Evolutionary conservation across 1,139 yeast species (phyloP).

Genomic region (Suhomyces chickasaworum): DNA sequence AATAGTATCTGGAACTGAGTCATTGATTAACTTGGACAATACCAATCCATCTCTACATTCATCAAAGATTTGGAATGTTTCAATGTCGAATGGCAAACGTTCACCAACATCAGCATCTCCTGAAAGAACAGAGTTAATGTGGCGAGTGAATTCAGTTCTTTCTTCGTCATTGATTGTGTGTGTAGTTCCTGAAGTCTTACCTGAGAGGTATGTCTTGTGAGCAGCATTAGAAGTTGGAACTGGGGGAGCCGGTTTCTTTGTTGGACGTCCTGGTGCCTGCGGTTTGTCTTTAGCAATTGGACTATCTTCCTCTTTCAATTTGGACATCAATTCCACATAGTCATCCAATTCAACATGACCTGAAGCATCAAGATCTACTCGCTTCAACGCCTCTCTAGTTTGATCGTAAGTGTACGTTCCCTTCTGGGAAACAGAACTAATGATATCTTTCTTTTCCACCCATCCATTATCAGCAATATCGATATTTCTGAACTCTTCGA

Average conservation of each 20-base stretch:
- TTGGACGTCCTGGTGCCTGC: conserved; percentile 19
- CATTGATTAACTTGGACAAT: conserved; percentile 89
- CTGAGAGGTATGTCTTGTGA: conserved; percentile 79
- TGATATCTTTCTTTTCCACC: conserved; percentile 88
- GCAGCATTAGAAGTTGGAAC: conserved; percentile 52
- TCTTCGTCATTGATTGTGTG: conserved; percentile 98
- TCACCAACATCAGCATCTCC: conserved; percentile 89
- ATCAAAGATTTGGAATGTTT: conserved; percentile 92
- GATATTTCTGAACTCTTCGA: conserved; percentile 74
- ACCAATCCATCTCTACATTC: conserved; percentile 96
- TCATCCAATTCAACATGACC: conserved; percentile 97
- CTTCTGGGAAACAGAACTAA: conserved; percentile 75
- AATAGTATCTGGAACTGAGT: conserved; percentile 96
- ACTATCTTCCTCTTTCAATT: conserved; percentile 50
- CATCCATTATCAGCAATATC: conserved; percentile 95
- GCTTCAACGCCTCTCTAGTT: conserved; percentile 89
- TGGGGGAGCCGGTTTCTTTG: conserved; percentile 32
- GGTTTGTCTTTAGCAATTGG: conserved; percentile 25
- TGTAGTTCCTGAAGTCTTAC: conserved; percentile 84
- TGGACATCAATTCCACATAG: conserved; percentile 82
- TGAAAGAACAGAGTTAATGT: conserved; percentile 85
- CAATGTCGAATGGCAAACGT: conserved; percentile 89
- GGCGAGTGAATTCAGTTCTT: conserved; percentile 92
- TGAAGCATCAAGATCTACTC: conserved; percentile 91
- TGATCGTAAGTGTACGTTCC: conserved; percentile 88